Base-by-base conservation (phyloP, 192 early-diverging fungal genomes). In the Mortierella alpina region DNA sequence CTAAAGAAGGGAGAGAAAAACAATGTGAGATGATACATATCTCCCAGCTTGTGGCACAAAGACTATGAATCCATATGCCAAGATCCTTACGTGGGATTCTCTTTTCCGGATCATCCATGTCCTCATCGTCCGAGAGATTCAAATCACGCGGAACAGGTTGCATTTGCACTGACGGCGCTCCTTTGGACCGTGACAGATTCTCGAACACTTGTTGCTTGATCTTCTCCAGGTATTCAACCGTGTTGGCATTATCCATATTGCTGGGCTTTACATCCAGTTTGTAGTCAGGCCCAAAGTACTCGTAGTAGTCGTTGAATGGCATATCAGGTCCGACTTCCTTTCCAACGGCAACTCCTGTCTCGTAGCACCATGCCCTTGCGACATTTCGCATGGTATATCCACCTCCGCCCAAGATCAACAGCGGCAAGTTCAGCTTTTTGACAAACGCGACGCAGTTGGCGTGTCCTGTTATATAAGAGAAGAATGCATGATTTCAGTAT, bases 351-450 rank as follows among this genome's bases (percentile, higher is more conserved):
- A 96, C 87, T 11, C 91, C 87, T 6, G 98, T 99, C 75, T 99
- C 98, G 82, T 97, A 98, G 8, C 95, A 92, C 97, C 96, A 98
- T 31, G 92, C 91, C 7, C 97, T 90, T 44, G 95, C 93, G 5
- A 98, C 96, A 82, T 99, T 97, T 23, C 96, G 89, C 79, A 98
- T 96, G 1, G 98, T 99, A 74, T 99, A 99, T 13, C 98, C 98
- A 20, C 98, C 98, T 20, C 98, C 98, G 31, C 98, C 98, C 1
- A 98, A 85, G 44, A 98, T 92, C 23, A 99, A 76, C 86, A 97
- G 88, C 31, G 98, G 98, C 18, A 99, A 78, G 59, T 95, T 93
- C 82, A 98, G 95, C 9, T 83, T 88, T 58, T 96, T 97, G 70
- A 98, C 93, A 86, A 95, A 98, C 57, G 90, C 89, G 7, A 98